Conservation (phyloP, 148 eudicot genomes). For the Amaranthus palmeri region DNA sequence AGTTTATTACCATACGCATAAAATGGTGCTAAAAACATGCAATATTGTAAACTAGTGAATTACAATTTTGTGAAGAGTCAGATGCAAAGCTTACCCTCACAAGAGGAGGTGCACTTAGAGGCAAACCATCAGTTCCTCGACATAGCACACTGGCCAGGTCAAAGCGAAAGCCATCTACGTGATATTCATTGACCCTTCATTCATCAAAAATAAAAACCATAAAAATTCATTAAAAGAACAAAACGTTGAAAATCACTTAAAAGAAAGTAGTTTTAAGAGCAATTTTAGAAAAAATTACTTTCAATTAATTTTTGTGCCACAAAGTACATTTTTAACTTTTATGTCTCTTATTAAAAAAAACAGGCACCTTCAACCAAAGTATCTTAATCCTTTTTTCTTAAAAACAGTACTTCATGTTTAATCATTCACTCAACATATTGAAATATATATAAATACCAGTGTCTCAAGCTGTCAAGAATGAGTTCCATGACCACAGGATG, state of each 20-base stretch:
- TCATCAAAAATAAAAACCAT: not conserved
- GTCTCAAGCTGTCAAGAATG: conserved; percentile 91
- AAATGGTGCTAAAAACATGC: not conserved
- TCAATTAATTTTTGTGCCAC: too few species aligned
- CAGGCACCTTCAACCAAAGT: too few species aligned
- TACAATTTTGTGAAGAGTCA: conserved; percentile 2
- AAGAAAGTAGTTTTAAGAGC: too few species aligned
- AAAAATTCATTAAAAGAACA: not conserved
- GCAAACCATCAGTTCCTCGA: conserved; percentile 95
- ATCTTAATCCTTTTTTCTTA: too few species aligned
- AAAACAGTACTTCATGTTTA: too few species aligned
- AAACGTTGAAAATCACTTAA: not conserved
- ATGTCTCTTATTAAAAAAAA: too few species aligned
- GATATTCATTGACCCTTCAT: conserved; percentile 89
- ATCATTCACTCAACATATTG: not conserved
- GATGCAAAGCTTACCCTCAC: conserved; percentile 50
- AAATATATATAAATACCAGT: conserved; percentile 50
- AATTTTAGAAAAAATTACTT: too few species aligned
- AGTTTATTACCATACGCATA: not conserved
- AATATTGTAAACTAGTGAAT: not conserved
- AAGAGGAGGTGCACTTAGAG: conserved; percentile 85
- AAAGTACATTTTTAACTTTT: too few species aligned
- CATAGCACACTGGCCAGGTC: conserved; percentile 98
- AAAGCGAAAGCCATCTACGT: conserved; percentile 97
- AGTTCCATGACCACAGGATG: conserved; percentile 99